These are phyloP conservation scores for Dendryphion nanum DNA, from an alignment of 2,329 filamentous ascomycete species.

Conservation along the genomic window DNA sequence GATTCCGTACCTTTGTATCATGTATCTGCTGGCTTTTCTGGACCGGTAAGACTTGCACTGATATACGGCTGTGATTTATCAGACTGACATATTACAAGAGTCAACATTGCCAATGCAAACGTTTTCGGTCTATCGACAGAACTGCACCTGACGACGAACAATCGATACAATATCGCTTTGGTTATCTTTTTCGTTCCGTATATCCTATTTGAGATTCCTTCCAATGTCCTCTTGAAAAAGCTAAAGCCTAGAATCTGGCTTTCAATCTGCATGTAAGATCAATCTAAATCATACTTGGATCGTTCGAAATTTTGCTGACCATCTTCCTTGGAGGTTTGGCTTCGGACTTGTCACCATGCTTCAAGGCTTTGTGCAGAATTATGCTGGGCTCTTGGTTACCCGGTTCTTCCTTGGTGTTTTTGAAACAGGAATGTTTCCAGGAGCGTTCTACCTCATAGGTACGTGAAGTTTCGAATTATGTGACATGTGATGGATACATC, in stretches of 20 bases:
- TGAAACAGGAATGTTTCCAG: constrained; percentile 61
- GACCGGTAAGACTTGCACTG: constrained; percentile 42
- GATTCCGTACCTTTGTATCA: constrained; percentile 50
- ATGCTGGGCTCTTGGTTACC: constrained; percentile 71
- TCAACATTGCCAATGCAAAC: constrained; percentile 56
- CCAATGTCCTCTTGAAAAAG: constrained; percentile 52
- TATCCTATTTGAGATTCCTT: constrained; percentile 54
- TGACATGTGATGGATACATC: no score
- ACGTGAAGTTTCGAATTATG: no score
- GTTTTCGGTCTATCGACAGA: constrained; percentile 50
- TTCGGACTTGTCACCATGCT: constrained; percentile 75
- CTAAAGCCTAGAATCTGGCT: constrained; percentile 58
- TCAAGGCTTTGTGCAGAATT: constrained; percentile 77
- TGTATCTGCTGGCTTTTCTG: constrained; percentile 52
- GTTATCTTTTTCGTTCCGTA: constrained; percentile 54
- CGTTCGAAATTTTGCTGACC: no score
- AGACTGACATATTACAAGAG: no score
- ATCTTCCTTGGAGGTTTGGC: no score
- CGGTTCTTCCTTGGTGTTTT: constrained; percentile 75
- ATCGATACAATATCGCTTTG: constrained; percentile 51
- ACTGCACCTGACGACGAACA: constrained; percentile 41
- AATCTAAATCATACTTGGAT: no score
- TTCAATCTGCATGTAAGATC: constrained; percentile 79
- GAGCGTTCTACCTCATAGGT: constrained; percentile 67
- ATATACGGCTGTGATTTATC: no score